Conservation (phyloP, 176 grass and related monocot species). For the Carex parvula region DNA sequence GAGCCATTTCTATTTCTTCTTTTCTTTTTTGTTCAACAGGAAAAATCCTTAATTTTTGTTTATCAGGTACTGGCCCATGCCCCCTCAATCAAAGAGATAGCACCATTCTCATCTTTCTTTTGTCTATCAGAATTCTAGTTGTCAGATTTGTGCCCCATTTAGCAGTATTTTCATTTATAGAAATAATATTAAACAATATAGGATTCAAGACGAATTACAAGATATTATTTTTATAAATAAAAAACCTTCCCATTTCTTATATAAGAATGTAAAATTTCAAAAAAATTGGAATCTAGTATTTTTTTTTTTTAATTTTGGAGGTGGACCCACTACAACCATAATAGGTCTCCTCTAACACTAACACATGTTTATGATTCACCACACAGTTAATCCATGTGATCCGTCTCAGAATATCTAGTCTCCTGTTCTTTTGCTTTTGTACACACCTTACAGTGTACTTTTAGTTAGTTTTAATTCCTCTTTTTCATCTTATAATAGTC, state of each 20-base stretch:
- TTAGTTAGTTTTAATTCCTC: not conserved
- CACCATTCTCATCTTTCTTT: not conserved
- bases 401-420: not conserved
- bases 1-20: not conserved
- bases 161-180: not conserved
- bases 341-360: not conserved
- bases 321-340: not conserved
- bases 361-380: not conserved
- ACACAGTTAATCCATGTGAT: not conserved
- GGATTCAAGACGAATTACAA: too few species aligned
- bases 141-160: not conserved
- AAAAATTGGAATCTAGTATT: not conserved
- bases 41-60: not conserved
- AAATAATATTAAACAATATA: too few species aligned
- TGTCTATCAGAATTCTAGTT: not conserved
- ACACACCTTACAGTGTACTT: not conserved
- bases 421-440: constrained; percentile 7
- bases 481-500: constrained; percentile 11
- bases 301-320: too few species aligned
- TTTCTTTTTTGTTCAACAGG: constrained; percentile 14
- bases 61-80: not conserved
- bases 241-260: too few species aligned
- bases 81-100: not conserved
- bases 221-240: too few species aligned
- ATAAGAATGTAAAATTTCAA: not conserved